A percentile compares a stretch with the other conserved stretches of the same genome.
Conservation (phyloP, 2,329 filamentous ascomycete species). For the Cytospora chrysosperma region DNA sequence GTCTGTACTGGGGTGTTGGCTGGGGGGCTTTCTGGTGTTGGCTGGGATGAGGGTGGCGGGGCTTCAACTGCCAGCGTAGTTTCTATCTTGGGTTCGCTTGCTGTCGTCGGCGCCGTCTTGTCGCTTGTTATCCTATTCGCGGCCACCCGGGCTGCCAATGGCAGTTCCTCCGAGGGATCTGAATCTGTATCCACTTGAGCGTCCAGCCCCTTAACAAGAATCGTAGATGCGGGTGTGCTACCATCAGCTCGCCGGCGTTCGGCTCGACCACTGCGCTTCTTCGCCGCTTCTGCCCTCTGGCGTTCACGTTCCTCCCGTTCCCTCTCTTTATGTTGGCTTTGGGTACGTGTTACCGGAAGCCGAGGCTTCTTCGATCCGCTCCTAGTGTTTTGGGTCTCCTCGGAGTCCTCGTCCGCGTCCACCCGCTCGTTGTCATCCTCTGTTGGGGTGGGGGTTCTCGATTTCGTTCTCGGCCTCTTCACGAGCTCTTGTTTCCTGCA, state of each 20-base stretch:
- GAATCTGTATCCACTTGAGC: constrained; percentile 57
- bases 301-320: constrained; percentile 74
- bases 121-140: constrained; percentile 32
- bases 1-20: constrained; percentile 39
- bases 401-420: constrained; percentile 63
- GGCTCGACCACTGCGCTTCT: constrained; percentile 76
- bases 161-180: constrained; percentile 68
- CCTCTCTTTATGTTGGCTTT: constrained; percentile 50
- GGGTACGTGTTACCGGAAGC: constrained; percentile 51
- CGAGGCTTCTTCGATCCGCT: constrained; percentile 61
- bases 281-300: constrained; percentile 71
- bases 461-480: constrained; percentile 83
- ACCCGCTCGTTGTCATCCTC: constrained; percentile 44
- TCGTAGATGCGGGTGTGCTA: constrained; percentile 40
- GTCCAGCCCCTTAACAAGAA: constrained; percentile 32
- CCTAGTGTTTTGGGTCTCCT: constrained; percentile 60
- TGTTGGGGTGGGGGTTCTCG: constrained; percentile 65
- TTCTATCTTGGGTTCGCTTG: constrained; percentile 25
- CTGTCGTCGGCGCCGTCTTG: constrained; percentile 24
- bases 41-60: constrained; percentile 46
- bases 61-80: constrained; percentile 35
- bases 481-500: constrained; percentile 65
- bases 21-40: constrained; percentile 49
- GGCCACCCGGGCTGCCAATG: constrained; percentile 44
- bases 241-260: constrained; percentile 81